Evolutionary conservation across 768 basidiomycete species (phyloP).

Genomic region (Termitomyces sp.): DNA sequence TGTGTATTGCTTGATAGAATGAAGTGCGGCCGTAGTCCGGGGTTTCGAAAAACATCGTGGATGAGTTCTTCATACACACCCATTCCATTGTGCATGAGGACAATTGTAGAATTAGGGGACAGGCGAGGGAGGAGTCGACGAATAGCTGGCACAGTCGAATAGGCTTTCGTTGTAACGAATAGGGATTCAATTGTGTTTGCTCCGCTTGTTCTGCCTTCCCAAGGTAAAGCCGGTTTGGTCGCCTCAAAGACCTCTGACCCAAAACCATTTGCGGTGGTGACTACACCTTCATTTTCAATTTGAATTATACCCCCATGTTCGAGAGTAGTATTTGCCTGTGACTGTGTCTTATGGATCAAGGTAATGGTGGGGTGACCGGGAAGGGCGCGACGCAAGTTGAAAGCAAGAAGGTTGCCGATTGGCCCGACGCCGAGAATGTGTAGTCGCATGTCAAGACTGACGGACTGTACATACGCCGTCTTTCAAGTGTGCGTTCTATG

Average conservation of each 20-base stretch:
- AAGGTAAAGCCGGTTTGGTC: neutral
- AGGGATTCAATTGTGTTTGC: conserved; percentile 61
- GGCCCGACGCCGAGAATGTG: conserved; percentile 79
- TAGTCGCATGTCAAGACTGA: conserved; percentile 50
- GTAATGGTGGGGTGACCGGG: conserved; percentile 49
- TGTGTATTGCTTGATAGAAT: conserved; percentile 81
- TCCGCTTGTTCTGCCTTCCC: conserved; percentile 8
- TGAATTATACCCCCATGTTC: conserved; percentile 31
- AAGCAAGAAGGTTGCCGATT: conserved; percentile 77
- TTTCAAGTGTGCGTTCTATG: neutral
- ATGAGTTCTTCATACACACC: conserved; percentile 83
- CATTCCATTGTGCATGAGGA: conserved; percentile 94
- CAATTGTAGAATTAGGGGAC: conserved; percentile 67
- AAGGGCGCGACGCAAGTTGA: conserved; percentile 66
- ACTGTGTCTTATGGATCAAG: conserved; percentile 58
- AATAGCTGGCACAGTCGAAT: conserved; percentile 56
- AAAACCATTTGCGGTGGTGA: conserved; percentile 39
- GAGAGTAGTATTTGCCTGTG: conserved; percentile 30
- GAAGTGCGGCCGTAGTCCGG: conserved; percentile 74
- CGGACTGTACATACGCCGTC: neutral
- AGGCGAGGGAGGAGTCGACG: conserved; percentile 58
- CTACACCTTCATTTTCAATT: conserved; percentile 46
- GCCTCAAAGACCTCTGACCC: conserved; percentile 42
- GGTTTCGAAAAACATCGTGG: conserved; percentile 63
- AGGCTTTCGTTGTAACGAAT: conserved; percentile 79